Percentiles rank a stretch among this genome's conserved stretches.
Conservation (phyloP, 2,329 filamentous ascomycete species). For the Colletotrichum tamarilloi region DNA sequence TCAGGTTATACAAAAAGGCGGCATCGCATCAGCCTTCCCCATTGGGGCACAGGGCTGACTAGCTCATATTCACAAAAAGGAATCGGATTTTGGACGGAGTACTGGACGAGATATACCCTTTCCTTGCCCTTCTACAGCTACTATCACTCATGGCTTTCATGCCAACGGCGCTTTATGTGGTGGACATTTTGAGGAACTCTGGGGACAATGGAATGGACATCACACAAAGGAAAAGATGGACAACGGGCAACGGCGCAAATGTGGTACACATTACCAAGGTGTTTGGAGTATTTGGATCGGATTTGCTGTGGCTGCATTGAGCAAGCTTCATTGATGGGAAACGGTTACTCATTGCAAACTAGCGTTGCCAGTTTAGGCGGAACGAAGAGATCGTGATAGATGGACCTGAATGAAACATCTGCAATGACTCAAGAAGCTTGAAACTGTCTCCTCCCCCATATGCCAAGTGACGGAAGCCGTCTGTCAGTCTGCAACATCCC, state of each 20-base stretch:
- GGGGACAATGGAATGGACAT: neutral
- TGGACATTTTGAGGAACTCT: constrained; percentile 12
- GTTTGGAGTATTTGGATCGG: constrained; percentile 17
- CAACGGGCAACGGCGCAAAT: neutral
- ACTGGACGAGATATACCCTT: constrained; percentile 32
- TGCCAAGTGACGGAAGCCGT: too few relatives aligned
- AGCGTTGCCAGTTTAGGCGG: neutral
- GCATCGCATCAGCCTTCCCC: constrained; percentile 5
- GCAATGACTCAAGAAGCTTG: constrained; percentile 10
- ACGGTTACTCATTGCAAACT: neutral
- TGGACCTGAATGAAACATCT: constrained; percentile 20
- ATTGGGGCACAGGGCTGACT: neutral
- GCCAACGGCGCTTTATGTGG: constrained; percentile 23
- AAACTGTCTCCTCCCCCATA: neutral
- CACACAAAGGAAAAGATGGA: neutral
- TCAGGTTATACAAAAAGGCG: neutral
- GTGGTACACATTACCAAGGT: neutral
- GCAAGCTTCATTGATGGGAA: neutral
- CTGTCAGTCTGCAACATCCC: too few relatives aligned
- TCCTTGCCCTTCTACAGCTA: constrained; percentile 15
- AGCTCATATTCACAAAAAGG: neutral
- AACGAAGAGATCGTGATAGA: constrained; percentile 18
- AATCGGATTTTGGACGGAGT: constrained; percentile 26
- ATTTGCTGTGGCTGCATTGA: neutral
- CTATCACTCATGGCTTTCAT: constrained; percentile 24